Evolutionary conservation across 2,329 filamentous ascomycete genomes (phyloP), one percentile per base, ranked within the genome.

Genomic region (Alternaria conjuncta): DNA sequence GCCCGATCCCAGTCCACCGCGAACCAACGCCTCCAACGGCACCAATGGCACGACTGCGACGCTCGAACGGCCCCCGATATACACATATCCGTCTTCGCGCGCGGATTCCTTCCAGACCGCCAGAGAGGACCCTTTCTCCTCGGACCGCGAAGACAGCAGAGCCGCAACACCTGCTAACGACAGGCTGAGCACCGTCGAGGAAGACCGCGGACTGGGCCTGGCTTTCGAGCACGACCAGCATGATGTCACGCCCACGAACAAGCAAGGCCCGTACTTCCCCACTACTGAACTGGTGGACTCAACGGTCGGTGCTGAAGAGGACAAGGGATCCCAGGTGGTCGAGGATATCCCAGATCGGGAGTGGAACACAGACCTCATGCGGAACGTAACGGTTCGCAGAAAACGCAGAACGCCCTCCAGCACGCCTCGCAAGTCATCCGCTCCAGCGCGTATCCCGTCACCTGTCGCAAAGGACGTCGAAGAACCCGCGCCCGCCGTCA

Each of bases 91-190:
- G 8, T 84, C 83, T 6, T 82, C 79, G 21, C 65, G 77, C 28
- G 81, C 82, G 30, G 83, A 84, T 25, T 84, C 82, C 0, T 84
- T 84, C 68, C 79, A 75, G 47, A 85, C 83, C 1, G 83, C 83
- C 11, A 75, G 77, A 60, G 83, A 84, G 67, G 79, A 81, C 15
- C 75, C 73, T 10, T 66, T 73, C 6, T 77, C 77, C 23, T 78
- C 79, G 1, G 78, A 80, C 41, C 57, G 66, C 43, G 75, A 73
- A 57, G 71, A 71, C 45, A 76, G 76, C 63, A 70, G 73, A 36
- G 70, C 72, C 4, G 65, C 59, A n/a, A 75, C 75, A 3, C 78
- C 78, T 3, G 47, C 69, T 46, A 64, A 63, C 23, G 71, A 76
- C 30, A 62, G 72, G 9, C 63, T 77, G 61, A 75, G 72, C 61